A percentile compares a stretch with the other conserved stretches of the same genome.
These are phyloP conservation scores for Penicillium sp. DNA, from an alignment of 2,329 filamentous ascomycete genomes.

Conservation along the genomic window DNA sequence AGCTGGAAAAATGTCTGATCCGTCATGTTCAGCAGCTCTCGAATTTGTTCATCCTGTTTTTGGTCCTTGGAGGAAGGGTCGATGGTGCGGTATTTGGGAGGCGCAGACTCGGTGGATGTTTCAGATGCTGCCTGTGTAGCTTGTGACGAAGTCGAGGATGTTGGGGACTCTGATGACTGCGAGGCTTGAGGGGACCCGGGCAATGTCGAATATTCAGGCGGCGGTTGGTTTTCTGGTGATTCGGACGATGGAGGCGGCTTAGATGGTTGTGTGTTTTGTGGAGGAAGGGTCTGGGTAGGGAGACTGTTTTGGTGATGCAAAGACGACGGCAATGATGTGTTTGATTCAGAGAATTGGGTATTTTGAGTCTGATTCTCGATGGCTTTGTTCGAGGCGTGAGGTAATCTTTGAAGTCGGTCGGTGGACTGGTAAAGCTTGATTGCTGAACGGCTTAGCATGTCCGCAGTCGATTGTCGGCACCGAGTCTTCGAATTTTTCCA, in stretches of 20 bases:
- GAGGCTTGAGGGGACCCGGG: not conserved
- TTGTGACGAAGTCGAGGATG: constrained; percentile 5
- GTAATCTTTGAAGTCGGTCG: constrained; percentile 10
- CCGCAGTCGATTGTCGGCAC: constrained; percentile 15
- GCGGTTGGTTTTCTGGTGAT: not conserved
- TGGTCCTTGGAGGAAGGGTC: constrained; percentile 6
- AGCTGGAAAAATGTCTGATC: constrained; percentile 6
- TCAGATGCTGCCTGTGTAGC: not conserved
- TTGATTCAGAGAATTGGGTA: not conserved
- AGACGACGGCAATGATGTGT: not conserved
- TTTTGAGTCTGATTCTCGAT: not conserved
- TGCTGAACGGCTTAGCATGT: constrained; percentile 10
- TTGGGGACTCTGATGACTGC: not conserved
- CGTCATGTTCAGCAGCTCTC: constrained; percentile 7
- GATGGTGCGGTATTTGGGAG: constrained; percentile 2
- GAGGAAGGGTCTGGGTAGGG: not conserved
- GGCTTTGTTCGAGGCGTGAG: not conserved
- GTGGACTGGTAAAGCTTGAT: constrained; percentile 15
- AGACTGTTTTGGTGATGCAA: not conserved
- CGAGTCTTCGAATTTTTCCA: constrained; percentile 13
- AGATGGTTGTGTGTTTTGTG: not conserved
- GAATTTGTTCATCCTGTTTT: constrained; percentile 16
- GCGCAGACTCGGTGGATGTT: not conserved
- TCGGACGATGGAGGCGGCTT: not conserved
- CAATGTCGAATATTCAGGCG: not conserved